Conservation (phyloP, 2,329 filamentous ascomycete species). For the Ophiostoma novo-ulmi region DNA sequence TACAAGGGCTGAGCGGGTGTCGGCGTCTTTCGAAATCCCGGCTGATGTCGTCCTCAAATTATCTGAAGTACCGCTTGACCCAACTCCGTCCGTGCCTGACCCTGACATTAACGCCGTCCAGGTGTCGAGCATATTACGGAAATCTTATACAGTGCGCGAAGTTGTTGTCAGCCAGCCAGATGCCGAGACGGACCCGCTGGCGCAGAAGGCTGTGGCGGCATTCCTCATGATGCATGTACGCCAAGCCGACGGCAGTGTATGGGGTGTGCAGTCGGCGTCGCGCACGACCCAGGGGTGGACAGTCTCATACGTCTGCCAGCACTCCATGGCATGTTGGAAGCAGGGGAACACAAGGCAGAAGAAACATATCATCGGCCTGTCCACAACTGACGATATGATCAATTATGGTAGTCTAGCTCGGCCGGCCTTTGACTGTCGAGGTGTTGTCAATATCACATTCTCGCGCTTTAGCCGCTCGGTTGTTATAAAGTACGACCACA, state of each 20-base stretch:
- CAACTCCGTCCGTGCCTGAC: neutral
- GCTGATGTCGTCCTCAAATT: slow-evolving; percentile 41
- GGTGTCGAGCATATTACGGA: neutral
- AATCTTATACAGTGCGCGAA: slow-evolving; percentile 22
- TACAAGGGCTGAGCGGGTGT: slow-evolving; percentile 48
- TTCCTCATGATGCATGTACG: slow-evolving; percentile 44
- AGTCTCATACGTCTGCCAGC: slow-evolving; percentile 50
- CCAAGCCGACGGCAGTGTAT: slow-evolving; percentile 45
- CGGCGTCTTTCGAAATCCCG: slow-evolving; percentile 44
- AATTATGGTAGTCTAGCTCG: slow-evolving; percentile 46
- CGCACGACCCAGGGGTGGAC: slow-evolving; percentile 47
- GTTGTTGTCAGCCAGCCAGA: slow-evolving; percentile 21
- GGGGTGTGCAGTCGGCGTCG: slow-evolving; percentile 44
- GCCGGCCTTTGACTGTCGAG: slow-evolving; percentile 56
- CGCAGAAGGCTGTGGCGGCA: slow-evolving; percentile 48
- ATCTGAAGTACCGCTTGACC: neutral
- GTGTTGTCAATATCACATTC: slow-evolving; percentile 47
- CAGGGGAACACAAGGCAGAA: slow-evolving; percentile 41
- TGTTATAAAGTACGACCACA: slow-evolving; percentile 52
- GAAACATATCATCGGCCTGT: slow-evolving; percentile 45
- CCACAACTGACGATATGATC: slow-evolving; percentile 43
- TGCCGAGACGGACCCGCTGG: slow-evolving; percentile 36
- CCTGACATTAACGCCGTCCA: slow-evolving; percentile 24
- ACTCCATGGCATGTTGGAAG: slow-evolving; percentile 49
- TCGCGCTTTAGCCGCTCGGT: slow-evolving; percentile 44